Conservation (phyloP, 2,329 filamentous ascomycete genomes). For the Neopestalotiopsis rosae region DNA sequence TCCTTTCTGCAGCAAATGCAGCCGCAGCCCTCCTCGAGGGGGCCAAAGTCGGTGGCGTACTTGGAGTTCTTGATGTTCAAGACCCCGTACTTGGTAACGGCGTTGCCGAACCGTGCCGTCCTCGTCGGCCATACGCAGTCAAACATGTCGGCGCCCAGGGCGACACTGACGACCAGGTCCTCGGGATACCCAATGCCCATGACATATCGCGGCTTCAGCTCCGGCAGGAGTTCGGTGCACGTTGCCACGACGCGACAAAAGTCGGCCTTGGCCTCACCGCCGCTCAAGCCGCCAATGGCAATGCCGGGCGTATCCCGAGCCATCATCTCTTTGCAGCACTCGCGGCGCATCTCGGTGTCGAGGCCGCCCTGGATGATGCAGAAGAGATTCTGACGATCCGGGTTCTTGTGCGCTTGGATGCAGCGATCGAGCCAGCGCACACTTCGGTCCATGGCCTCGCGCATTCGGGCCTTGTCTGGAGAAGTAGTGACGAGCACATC, state of each 20-base stretch:
- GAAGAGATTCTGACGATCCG: constrained; percentile 87
- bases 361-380: constrained; percentile 98
- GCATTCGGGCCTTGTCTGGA: constrained; percentile 85
- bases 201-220: constrained; percentile 95
- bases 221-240: constrained; percentile 84
- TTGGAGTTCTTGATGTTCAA: constrained; percentile 81
- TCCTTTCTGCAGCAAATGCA: constrained; percentile 76
- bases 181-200: constrained; percentile 99
- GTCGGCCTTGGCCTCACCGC: constrained; percentile 91
- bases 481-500: constrained; percentile 97
- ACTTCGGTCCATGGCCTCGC: constrained; percentile 92
- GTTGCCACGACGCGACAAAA: constrained; percentile 90
- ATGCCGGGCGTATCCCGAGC: constrained; percentile 92
- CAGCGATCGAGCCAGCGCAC: constrained; percentile 96
- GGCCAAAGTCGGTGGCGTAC: constrained; percentile 80
- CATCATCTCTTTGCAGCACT: constrained; percentile 89
- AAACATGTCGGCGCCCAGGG: constrained; percentile 98
- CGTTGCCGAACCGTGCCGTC: constrained; percentile 95
- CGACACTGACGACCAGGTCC: constrained; percentile 87
- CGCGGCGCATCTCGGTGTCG: constrained; percentile 81
- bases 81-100: constrained; percentile 81
- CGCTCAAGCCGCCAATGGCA: constrained; percentile 92
- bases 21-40: constrained; percentile 81
- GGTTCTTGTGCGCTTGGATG: constrained; percentile 85
- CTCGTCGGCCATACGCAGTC: constrained; percentile 99